These are phyloP conservation scores for Acanthamoeba castellanii DNA, from an alignment of 208 protist genomes.

Conservation along the genomic window DNA sequence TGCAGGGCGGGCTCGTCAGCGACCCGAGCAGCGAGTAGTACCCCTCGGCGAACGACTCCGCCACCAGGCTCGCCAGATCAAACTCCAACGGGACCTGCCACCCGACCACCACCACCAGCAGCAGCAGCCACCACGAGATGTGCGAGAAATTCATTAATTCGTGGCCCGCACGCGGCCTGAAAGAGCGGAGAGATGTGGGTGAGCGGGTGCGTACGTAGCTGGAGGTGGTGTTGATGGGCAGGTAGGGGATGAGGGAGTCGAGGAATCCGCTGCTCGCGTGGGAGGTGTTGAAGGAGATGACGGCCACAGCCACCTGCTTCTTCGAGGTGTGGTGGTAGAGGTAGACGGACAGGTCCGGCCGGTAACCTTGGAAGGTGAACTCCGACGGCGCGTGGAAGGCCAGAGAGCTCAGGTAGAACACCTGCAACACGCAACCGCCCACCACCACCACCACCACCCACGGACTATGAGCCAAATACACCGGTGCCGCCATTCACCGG, in stretches of 20 bases:
- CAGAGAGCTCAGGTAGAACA: slow-evolving; percentile 53
- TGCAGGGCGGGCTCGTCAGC: slow-evolving; percentile 58
- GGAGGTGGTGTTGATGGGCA: slow-evolving; percentile 58
- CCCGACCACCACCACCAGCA: neutral
- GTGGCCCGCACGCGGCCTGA: too few relatives aligned
- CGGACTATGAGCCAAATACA: neutral
- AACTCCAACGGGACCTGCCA: slow-evolving; percentile 50
- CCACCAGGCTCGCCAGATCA: slow-evolving; percentile 42
- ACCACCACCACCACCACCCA: neutral
- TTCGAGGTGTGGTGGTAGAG: slow-evolving; percentile 67
- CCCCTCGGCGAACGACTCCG: slow-evolving; percentile 58
- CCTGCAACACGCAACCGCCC: neutral
- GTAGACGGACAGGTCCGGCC: slow-evolving; percentile 46
- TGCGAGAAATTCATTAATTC: too few relatives aligned
- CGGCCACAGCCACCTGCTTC: slow-evolving; percentile 70
- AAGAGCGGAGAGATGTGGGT: neutral
- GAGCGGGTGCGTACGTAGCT: neutral
- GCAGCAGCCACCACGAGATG: too few relatives aligned
- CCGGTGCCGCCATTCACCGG: too few relatives aligned
- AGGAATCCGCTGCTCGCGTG: slow-evolving; percentile 41
- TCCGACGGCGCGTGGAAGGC: slow-evolving; percentile 47
- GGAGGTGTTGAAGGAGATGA: slow-evolving; percentile 56
- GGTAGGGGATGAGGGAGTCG: slow-evolving; percentile 41
- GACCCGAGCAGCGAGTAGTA: slow-evolving; percentile 45
- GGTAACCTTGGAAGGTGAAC: slow-evolving; percentile 8